A percentile compares a stretch with the other conserved stretches of the same genome.
phyloP scores from a whole-genome alignment of 2,329 filamentous ascomycete genomes.

The Aspergillus hortae region DNA sequence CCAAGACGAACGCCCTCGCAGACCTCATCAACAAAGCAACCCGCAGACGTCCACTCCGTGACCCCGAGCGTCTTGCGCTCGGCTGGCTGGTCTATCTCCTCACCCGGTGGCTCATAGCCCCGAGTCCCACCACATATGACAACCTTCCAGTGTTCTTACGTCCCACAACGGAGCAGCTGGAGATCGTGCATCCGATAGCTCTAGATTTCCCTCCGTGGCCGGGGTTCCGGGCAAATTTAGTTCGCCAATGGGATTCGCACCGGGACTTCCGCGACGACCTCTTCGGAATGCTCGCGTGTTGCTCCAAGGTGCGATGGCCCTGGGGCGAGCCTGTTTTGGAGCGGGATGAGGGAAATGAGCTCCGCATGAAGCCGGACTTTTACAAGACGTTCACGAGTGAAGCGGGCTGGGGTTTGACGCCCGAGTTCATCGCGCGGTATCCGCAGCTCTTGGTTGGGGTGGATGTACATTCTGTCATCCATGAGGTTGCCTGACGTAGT shows the following conservation, averaged over 20 bases:
- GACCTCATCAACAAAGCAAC: constrained; percentile 3
- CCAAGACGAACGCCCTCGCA: constrained; percentile 5
- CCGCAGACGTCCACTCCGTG: not conserved
- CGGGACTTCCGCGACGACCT: not conserved
- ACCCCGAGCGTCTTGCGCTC: constrained; percentile 5
- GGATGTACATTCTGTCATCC: not conserved
- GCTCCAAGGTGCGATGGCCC: constrained; percentile 1
- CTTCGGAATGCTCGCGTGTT: not conserved
- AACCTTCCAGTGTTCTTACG: not conserved
- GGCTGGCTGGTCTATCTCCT: constrained; percentile 6
- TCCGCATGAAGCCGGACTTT: not conserved
- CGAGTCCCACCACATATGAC: not conserved
- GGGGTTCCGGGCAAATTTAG: not conserved
- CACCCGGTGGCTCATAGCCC: constrained; percentile 2
- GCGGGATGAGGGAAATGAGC: not conserved
- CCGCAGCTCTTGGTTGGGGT: not conserved
- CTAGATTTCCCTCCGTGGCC: not conserved
- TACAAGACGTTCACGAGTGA: not conserved
- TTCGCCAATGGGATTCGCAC: not conserved
- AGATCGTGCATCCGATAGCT: not conserved
- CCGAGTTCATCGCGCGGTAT: not conserved
- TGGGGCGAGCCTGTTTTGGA: not conserved
- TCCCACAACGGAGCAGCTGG: not conserved
- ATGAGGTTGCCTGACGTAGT: not conserved
- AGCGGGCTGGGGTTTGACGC: not conserved